A percentile compares a stretch with the other conserved stretches of the same genome.
These are phyloP conservation scores for Hyaloperonospora brassicae DNA, from an alignment of 352 stramenopile species.

Conservation along the genomic window DNA sequence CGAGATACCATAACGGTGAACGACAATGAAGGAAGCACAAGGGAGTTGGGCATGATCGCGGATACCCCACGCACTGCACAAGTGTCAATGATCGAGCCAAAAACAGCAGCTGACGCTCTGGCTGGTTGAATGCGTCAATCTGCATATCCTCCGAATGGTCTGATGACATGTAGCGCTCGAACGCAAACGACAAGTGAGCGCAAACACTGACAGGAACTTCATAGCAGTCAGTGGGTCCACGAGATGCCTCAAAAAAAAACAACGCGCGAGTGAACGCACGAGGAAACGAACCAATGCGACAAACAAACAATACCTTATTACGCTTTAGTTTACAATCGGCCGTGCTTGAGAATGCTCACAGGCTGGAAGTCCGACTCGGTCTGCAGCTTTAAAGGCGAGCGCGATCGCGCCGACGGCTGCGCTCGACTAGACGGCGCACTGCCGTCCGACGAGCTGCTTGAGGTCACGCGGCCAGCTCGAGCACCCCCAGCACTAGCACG, in stretches of 20 bases:
- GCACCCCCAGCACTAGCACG: conserved; percentile 9
- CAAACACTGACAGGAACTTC: no score
- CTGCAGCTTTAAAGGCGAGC: conserved; percentile 15
- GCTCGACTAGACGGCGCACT: conserved; percentile 11
- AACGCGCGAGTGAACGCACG: background rate
- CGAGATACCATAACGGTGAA: no score
- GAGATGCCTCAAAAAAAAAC: background rate
- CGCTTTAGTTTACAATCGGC: conserved; percentile 17
- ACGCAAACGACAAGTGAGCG: no score
- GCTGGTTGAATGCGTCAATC: no score
- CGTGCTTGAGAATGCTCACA: conserved; percentile 51
- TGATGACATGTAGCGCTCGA: no score
- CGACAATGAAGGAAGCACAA: no score
- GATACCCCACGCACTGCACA: no score
- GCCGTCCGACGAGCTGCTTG: conserved; percentile 21
- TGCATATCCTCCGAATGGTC: no score
- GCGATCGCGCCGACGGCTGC: conserved; percentile 16
- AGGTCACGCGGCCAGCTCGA: conserved; percentile 11
- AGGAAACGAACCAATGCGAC: background rate
- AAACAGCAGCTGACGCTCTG: no score
- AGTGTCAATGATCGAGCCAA: no score
- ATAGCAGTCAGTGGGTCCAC: background rate
- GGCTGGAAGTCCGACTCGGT: conserved; percentile 33
- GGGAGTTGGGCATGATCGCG: no score
- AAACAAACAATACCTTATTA: conserved; percentile 28